Conservation (phyloP, 2,329 filamentous ascomycete genomes). For the Neopestalotiopsis rosae region DNA sequence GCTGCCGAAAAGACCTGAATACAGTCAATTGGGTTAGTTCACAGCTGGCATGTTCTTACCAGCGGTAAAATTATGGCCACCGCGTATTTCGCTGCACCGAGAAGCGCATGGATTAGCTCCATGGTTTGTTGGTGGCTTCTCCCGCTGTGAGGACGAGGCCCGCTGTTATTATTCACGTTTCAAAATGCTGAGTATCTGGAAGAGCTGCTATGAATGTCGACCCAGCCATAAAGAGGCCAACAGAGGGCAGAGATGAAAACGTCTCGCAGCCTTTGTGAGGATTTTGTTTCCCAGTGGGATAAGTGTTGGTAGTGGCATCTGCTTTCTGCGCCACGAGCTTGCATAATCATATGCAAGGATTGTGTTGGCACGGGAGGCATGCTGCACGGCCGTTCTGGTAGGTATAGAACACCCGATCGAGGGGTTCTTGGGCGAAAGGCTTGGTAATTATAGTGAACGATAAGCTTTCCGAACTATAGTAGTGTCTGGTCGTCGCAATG, state of each 20-base stretch:
- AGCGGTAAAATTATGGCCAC: background rate
- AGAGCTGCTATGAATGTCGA: slow-evolving; percentile 3
- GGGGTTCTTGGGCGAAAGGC: too few relatives aligned
- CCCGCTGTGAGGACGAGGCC: background rate
- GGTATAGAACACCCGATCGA: too few relatives aligned
- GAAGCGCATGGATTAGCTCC: slow-evolving; percentile 7
- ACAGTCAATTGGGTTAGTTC: background rate
- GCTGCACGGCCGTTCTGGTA: too few relatives aligned
- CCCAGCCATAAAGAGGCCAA: background rate
- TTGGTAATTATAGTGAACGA: too few relatives aligned
- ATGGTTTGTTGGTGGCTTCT: slow-evolving; percentile 6
- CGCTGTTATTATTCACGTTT: background rate
- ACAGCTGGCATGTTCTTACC: background rate
- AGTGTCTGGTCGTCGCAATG: too few relatives aligned
- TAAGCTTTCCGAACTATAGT: too few relatives aligned
- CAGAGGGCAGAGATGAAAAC: background rate
- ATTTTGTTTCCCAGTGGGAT: too few relatives aligned
- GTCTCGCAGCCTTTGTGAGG: too few relatives aligned
- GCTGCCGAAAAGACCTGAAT: background rate
- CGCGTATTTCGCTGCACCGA: slow-evolving; percentile 2
- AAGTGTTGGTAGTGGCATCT: too few relatives aligned
- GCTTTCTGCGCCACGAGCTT: too few relatives aligned
- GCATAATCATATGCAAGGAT: too few relatives aligned
- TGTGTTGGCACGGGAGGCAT: too few relatives aligned
- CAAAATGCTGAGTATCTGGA: background rate